Evolutionary conservation across 306 rosid species (phyloP).

Genomic region (Trifolium pratense): DNA sequence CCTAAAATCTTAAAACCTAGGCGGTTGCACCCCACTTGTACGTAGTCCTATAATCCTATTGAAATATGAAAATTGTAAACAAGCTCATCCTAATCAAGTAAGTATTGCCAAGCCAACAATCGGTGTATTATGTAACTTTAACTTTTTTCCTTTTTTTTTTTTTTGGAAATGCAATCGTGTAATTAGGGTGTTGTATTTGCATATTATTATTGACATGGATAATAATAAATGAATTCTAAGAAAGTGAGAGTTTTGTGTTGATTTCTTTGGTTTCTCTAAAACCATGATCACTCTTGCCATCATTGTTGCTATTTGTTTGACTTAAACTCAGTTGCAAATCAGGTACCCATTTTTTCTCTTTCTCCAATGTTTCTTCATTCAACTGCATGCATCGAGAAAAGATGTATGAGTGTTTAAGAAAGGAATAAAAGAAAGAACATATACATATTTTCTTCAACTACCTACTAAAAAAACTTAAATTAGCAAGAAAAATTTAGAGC

Average conservation of each 20-base stretch:
- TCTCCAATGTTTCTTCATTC: slow-evolving; percentile 47
- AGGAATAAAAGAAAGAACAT: not conserved
- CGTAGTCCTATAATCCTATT: not conserved
- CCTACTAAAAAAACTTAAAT: too few relatives aligned
- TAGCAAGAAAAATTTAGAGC: not conserved
- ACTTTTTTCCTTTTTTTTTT: too few relatives aligned
- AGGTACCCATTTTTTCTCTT: slow-evolving; percentile 52
- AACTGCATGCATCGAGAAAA: slow-evolving; percentile 55
- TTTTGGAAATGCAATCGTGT: slow-evolving; percentile 8
- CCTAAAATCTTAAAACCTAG: too few relatives aligned
- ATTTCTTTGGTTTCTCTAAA: slow-evolving; percentile 54
- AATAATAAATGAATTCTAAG: slow-evolving; percentile 40
- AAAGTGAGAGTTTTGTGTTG: slow-evolving; percentile 74
- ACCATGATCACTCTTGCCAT: slow-evolving; percentile 37
- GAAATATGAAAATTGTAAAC: not conserved
- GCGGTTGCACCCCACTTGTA: not conserved
- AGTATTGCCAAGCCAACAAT: slow-evolving; percentile 33
- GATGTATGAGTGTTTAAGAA: not conserved
- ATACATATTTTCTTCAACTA: not conserved
- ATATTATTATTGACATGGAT: slow-evolving; percentile 31
- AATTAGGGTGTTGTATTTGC: slow-evolving; percentile 38
- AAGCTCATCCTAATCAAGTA: slow-evolving; percentile 14
- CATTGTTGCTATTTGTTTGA: slow-evolving; percentile 39
- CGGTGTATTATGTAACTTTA: not conserved
- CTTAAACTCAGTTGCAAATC: slow-evolving; percentile 68